Evolutionary conservation across 208 protist species (phyloP).

Genomic region (Trypanosoma scelopori): DNA sequence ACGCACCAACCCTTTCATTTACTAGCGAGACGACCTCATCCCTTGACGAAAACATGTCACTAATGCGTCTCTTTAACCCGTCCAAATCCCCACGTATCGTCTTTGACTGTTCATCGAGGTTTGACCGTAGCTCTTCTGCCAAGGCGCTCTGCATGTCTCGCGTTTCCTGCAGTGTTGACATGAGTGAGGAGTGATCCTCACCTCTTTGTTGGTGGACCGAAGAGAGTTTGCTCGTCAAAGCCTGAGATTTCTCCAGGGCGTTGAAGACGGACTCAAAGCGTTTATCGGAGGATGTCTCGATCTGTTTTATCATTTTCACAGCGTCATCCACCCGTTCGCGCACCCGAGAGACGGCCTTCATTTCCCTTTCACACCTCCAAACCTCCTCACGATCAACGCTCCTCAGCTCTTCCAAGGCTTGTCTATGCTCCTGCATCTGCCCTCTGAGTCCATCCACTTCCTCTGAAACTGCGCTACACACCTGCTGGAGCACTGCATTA

Average conservation of each 20-base stretch:
- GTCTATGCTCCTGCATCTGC: conserved; percentile 9
- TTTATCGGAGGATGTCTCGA: conserved; percentile 17
- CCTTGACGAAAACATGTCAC: conserved; percentile 4
- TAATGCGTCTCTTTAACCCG: conserved; percentile 8
- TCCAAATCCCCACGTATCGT: conserved; percentile 8
- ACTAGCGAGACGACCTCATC: conserved; percentile 3
- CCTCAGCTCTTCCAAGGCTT: conserved; percentile 11
- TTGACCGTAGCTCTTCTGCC: conserved; percentile 4
- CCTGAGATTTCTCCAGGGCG: conserved; percentile 15
- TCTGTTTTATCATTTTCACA: conserved; percentile 5
- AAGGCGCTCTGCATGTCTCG: conserved; percentile 14
- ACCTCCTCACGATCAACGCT: background rate
- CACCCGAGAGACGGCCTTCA: background rate
- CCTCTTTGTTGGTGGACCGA: background rate
- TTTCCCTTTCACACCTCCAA: conserved; percentile 1
- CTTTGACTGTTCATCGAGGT: conserved; percentile 3
- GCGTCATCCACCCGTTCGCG: conserved; percentile 7
- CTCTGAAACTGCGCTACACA: conserved; percentile 7
- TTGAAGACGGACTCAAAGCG: conserved; percentile 26
- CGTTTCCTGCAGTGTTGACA: conserved; percentile 12
- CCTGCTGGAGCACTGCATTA: conserved; percentile 9
- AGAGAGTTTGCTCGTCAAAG: conserved; percentile 17
- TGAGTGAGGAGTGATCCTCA: conserved; percentile 10
- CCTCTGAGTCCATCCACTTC: conserved; percentile 16
- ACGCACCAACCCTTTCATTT: background rate